phyloP scores from a whole-genome alignment of 257 asterid genomes.

The Fraxinus cuspidata region DNA sequence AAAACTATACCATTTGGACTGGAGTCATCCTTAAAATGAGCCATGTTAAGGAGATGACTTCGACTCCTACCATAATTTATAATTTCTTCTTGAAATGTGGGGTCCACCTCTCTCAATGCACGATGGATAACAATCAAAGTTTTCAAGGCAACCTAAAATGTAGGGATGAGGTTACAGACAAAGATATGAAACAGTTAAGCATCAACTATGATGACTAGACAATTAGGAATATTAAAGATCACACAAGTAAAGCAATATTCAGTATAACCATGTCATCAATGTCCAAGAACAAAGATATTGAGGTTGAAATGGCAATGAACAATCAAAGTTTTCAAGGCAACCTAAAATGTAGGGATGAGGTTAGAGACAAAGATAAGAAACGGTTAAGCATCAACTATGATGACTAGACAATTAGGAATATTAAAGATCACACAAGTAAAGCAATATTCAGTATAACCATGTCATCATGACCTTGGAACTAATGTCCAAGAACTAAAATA shows the following conservation, averaged over 20 bases:
- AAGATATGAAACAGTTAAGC: background rate
- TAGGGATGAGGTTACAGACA: background rate
- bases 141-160: slow-evolving; percentile 85
- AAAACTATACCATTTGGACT: slow-evolving; percentile 76
- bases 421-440: background rate
- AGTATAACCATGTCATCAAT: no score
- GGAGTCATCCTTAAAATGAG: slow-evolving; percentile 96
- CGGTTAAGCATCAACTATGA: background rate
- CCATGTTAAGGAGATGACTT: slow-evolving; percentile 82
- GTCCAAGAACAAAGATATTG: no score
- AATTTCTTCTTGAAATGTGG: slow-evolving; percentile 92
- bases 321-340: slow-evolving; percentile 92
- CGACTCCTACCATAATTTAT: slow-evolving; percentile 79
- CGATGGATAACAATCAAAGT: slow-evolving; percentile 96
- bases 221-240: background rate
- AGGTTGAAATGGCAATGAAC: slow-evolving; percentile 34
- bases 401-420: background rate
- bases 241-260: no score
- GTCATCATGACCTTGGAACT: no score
- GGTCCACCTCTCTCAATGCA: slow-evolving; percentile 93
- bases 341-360: slow-evolving; percentile 43
- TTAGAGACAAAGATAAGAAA: background rate
- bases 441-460: no score
- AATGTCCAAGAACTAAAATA: no score
- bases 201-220: background rate